phyloP scores from a whole-genome alignment of 805 yeast genomes.

The Candida dendrica region DNA sequence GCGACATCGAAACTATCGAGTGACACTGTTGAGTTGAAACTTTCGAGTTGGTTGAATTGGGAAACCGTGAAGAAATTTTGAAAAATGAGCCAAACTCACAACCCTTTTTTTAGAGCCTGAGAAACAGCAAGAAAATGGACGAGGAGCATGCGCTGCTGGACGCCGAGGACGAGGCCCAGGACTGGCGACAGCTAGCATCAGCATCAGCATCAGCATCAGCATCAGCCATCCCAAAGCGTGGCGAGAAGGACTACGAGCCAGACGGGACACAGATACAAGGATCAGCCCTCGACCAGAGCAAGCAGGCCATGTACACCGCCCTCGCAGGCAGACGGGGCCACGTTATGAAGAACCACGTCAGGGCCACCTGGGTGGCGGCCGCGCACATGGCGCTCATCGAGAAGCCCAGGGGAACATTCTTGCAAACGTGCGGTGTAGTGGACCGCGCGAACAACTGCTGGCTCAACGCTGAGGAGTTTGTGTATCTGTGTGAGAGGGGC shows the following conservation, averaged over 20 bases:
- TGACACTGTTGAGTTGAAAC: no score
- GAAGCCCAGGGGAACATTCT: constrained; percentile 63
- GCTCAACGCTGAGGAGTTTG: constrained; percentile 59
- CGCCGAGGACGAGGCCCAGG: constrained; percentile 40
- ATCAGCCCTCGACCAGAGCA: constrained; percentile 40
- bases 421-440: constrained; percentile 64
- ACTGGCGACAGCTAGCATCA: constrained; percentile 42
- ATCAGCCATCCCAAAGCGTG: constrained; percentile 48
- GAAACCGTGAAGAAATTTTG: no score
- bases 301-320: constrained; percentile 69
- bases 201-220: constrained; percentile 15
- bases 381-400: constrained; percentile 29
- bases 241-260: constrained; percentile 83
- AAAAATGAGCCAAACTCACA: no score
- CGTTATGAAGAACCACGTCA: constrained; percentile 38
- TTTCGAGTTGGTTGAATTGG: no score
- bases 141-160: constrained; percentile 1
- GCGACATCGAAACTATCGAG: no score
- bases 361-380: constrained; percentile 39
- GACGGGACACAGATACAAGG: constrained; percentile 59
- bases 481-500: constrained; percentile 81
- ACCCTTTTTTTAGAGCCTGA: no score
- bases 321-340: constrained; percentile 43
- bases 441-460: constrained; percentile 41
- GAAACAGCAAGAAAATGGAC: background rate